Evolutionary conservation across 179 eudicot genomes (phyloP), one percentile per base, ranked within the genome.

Genomic region (Sideroxylon spinosum): DNA sequence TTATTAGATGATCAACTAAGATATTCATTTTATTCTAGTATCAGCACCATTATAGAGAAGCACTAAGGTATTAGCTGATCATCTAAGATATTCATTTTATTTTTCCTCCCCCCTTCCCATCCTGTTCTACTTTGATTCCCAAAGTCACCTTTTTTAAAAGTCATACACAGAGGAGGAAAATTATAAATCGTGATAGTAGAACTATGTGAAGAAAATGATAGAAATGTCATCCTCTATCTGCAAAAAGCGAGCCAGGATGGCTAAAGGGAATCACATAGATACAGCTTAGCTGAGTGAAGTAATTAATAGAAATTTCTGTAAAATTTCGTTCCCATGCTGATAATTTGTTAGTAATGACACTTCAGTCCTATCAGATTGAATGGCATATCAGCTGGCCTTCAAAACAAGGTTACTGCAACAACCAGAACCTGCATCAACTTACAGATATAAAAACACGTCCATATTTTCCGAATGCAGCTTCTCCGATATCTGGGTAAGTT

Each of bases 381-480:
- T 9, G 9, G 10, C 55, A 4, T 12, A 59, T 59, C 7, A 48
- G 56, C 20, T n/a, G 55, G 56, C 10, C 23, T 49, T 49, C 9
- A 46, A 0, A 69, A 48, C 28, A 46, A 1, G 50, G 22, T 0
- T 23, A 50, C 32, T 71, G 16, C 56, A 0, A 14, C 56, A 55
- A 50, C 13, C 17, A 20, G 63, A 53, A 82, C 64, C 69, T 72
- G 46, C 50, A 68, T 74, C 26, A 76, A 90, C 98, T 89, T 79
- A 93, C 98, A 32, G 98, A 91, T 85, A 95, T 77, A 66, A 93
- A 77, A 78, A 95, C 79, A 52, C 98, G 95, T 2, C 98, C 98
- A 70, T 76, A 87, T 85, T 83, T 93, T 64, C 98, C 98, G 80
- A 93, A 95, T 17, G 98, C 98, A 57, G 98, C 98, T 86, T 95